These are phyloP conservation scores for Phialophora tarda DNA, from an alignment of 2,329 filamentous ascomycete genomes.

Conservation along the genomic window DNA sequence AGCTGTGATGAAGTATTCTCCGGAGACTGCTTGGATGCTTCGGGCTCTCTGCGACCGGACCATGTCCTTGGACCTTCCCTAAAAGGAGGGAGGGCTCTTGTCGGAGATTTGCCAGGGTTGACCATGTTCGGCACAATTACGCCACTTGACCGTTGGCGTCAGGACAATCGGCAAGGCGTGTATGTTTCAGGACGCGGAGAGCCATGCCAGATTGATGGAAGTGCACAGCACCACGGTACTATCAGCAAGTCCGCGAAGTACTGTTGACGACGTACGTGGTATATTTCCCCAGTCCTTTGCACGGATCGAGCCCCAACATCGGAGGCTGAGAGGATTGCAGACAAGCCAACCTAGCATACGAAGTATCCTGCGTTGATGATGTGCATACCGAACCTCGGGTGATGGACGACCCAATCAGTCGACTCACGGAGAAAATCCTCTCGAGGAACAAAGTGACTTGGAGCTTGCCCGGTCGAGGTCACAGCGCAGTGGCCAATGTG, in stretches of 20 bases:
- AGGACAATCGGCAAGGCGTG: conserved; percentile 8
- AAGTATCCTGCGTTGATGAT: conserved; percentile 29
- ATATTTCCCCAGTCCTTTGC: neutral
- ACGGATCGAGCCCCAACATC: conserved; percentile 37
- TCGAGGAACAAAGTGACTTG: conserved; percentile 17
- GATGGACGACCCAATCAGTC: conserved; percentile 29
- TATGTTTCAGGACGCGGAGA: conserved; percentile 28
- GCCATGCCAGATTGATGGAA: conserved; percentile 9
- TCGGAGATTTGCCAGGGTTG: conserved; percentile 36
- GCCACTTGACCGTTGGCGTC: conserved; percentile 28
- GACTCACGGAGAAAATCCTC: conserved; percentile 29
- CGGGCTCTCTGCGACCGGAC: conserved; percentile 22
- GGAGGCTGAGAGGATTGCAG: conserved; percentile 38
- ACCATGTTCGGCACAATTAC: conserved; percentile 24
- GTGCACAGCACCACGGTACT: neutral
- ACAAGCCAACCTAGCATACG: conserved; percentile 28
- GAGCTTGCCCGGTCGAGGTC: conserved; percentile 1
- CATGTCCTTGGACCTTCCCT: conserved; percentile 13
- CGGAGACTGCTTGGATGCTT: conserved; percentile 22
- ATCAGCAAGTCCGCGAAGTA: neutral
- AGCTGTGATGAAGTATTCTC: conserved; percentile 12
- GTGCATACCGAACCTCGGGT: conserved; percentile 24
- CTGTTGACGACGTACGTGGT: neutral
- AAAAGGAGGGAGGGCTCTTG: conserved; percentile 6
- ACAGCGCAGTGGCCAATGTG: conserved; percentile 26